phyloP scores from a whole-genome alignment of 345 rosid species.

The Hirschfeldia incana region DNA sequence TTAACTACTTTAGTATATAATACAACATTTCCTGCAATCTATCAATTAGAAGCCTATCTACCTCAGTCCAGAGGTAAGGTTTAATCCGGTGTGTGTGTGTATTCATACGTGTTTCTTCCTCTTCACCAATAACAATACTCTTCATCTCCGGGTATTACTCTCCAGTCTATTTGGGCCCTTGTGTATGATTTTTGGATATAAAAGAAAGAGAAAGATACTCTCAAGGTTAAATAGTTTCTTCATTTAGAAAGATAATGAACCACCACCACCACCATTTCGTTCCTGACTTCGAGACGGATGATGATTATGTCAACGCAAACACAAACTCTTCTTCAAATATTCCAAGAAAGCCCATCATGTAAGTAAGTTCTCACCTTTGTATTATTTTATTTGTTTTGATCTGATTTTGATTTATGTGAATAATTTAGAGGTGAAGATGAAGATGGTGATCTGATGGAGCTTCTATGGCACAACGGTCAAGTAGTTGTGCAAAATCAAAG shows the following conservation, averaged over 20 bases:
- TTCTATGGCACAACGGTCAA: conserved; percentile 91
- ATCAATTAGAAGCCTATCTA: conserved; percentile 13
- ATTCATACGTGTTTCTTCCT: background rate
- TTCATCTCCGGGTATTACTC: background rate
- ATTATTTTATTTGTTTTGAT: no score
- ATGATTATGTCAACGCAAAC: conserved; percentile 43
- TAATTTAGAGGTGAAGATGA: conserved; percentile 39
- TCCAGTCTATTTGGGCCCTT: background rate
- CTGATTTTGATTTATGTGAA: background rate
- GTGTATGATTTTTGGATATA: background rate
- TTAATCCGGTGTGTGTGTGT: background rate
- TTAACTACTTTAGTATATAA: background rate
- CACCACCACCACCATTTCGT: conserved; percentile 42
- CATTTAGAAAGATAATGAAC: conserved; percentile 42
- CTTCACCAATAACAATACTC: background rate
- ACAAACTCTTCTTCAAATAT: conserved; percentile 45
- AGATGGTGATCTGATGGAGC: conserved; percentile 81
- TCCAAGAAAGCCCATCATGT: conserved; percentile 52
- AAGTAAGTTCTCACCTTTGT: conserved; percentile 29
- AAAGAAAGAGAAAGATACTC: background rate
- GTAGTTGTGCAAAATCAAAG: conserved; percentile 71
- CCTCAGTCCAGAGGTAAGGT: conserved; percentile 1
- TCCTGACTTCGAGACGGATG: conserved; percentile 70
- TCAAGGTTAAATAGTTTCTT: background rate
- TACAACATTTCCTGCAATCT: background rate